phyloP scores from a whole-genome alignment of 176 grass and related monocot species.

The Saccharum officinarum region DNA sequence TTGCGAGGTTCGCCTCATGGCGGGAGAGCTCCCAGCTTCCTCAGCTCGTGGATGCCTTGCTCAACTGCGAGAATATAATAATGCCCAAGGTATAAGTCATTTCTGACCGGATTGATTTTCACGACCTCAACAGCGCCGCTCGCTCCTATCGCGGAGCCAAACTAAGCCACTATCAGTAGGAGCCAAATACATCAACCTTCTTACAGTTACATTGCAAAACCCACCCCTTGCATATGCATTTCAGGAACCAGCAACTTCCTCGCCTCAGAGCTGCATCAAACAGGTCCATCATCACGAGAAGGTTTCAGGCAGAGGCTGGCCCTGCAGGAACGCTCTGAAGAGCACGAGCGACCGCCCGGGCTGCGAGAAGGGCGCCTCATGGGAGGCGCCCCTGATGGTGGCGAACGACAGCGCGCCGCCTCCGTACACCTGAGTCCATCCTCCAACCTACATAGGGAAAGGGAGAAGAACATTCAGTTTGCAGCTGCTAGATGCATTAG shows the following conservation, averaged over 20 bases:
- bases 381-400: conserved; percentile 90
- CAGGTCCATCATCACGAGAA: conserved; percentile 55
- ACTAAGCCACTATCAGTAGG: conserved; percentile 13
- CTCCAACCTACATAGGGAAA: conserved; percentile 64
- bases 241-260: too few relatives aligned
- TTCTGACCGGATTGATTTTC: too few relatives aligned
- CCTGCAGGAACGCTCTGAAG: conserved; percentile 77
- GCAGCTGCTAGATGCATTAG: not conserved
- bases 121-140: too few relatives aligned
- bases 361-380: conserved; percentile 98
- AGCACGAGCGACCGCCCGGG: conserved; percentile 89
- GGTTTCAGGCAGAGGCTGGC: conserved; percentile 79
- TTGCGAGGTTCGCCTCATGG: too few relatives aligned
- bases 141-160: too few relatives aligned
- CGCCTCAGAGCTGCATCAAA: too few relatives aligned
- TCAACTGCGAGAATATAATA: too few relatives aligned
- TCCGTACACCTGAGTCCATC: conserved; percentile 92
- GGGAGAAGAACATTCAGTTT: not conserved
- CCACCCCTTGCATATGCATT: conserved; percentile 10
- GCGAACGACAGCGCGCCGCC: conserved; percentile 74
- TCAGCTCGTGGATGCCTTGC: too few relatives aligned
- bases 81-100: too few relatives aligned
- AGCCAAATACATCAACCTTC: conserved; percentile 25
- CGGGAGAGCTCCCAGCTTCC: too few relatives aligned
- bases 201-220: conserved; percentile 30